phyloP scores from a whole-genome alignment of 495 filamentous ascomycete genomes.

The Aspergillus asperescens region DNA sequence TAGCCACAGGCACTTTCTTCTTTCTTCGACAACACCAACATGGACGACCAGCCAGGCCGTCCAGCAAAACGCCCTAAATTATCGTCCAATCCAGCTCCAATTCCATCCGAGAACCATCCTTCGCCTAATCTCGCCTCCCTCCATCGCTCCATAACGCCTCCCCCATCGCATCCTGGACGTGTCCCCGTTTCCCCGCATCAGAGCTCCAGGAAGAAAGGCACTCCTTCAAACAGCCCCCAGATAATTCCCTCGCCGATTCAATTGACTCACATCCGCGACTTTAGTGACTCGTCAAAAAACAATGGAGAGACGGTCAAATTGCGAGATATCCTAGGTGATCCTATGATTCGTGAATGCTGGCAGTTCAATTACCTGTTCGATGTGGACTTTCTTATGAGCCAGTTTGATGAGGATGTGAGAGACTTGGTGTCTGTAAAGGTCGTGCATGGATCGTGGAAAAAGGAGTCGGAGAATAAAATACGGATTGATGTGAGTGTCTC shows the following conservation, averaged over 20 bases:
- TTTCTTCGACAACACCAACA: conserved; percentile 7
- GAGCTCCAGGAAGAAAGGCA: not conserved
- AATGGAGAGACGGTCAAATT: conserved; percentile 68
- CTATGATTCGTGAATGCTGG: conserved; percentile 81
- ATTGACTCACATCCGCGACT: conserved; percentile 64
- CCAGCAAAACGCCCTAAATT: conserved; percentile 18
- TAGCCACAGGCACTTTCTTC: not conserved
- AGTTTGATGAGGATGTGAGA: conserved; percentile 67
- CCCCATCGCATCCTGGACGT: conserved; percentile 4
- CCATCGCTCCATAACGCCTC: conserved; percentile 33
- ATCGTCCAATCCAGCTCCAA: not conserved
- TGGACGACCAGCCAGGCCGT: conserved; percentile 12
- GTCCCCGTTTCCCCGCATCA: not conserved
- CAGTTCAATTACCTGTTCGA: conserved; percentile 86
- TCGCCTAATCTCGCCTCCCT: conserved; percentile 26
- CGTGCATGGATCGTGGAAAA: conserved; percentile 85
- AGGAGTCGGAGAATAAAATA: conserved; percentile 56
- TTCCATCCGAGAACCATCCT: not conserved
- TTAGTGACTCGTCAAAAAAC: conserved; percentile 43
- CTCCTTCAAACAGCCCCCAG: not conserved
- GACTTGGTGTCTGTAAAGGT: conserved; percentile 63
- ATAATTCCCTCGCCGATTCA: conserved; percentile 60
- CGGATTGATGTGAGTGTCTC: conserved; percentile 52
- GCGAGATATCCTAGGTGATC: conserved; percentile 70
- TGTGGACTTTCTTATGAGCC: conserved; percentile 65